These are phyloP conservation scores for Vitis rupestris DNA, from an alignment of 164 flowering plant genomes.

Conservation along the genomic window DNA sequence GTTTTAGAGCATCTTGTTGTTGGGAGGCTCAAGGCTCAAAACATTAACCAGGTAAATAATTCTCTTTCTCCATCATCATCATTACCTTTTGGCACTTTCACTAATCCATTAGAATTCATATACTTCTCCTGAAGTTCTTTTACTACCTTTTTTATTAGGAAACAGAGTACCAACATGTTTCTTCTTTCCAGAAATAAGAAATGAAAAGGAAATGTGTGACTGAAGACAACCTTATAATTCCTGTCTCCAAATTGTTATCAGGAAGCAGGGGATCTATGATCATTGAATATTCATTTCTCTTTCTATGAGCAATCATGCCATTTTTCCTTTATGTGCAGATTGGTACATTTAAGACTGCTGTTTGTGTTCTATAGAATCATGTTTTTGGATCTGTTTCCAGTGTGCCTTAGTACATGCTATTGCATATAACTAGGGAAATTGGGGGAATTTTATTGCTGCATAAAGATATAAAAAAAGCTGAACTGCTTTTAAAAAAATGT, in stretches of 20 bases:
- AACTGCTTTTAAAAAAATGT: too few species aligned
- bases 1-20: conserved; percentile 97
- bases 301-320: background rate
- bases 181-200: too few species aligned
- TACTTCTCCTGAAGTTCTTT: too few species aligned
- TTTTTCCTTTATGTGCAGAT: background rate
- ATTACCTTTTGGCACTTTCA: too few species aligned
- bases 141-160: too few species aligned
- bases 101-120: too few species aligned
- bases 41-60: conserved; percentile 78
- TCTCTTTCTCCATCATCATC: background rate
- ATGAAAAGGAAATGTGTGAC: too few species aligned
- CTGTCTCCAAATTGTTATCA: background rate
- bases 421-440: too few species aligned
- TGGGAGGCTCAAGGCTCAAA: conserved; percentile 83
- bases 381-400: background rate
- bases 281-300: background rate
- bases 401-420: background rate
- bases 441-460: too few species aligned
- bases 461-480: too few species aligned
- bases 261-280: background rate
- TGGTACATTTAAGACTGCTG: background rate
- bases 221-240: too few species aligned
- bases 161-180: too few species aligned
- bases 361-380: background rate